Evolutionary conservation across 2,329 filamentous ascomycete species (phyloP), one percentile per base, ranked within the genome.

Genomic region (Macrophomina pseudophaseolina): DNA sequence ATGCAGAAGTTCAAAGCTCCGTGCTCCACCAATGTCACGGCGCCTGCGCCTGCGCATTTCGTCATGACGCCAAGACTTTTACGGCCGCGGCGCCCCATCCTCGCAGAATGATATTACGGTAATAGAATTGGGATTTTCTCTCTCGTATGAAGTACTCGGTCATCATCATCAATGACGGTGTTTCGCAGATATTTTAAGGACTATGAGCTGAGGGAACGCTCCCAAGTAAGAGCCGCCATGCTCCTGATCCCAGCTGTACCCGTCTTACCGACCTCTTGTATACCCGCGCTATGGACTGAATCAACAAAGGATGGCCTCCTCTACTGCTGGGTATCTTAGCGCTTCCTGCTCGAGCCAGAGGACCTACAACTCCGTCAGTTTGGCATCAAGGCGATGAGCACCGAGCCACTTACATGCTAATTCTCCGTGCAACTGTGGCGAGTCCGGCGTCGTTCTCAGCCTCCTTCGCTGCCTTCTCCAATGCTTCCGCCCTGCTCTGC

Each of bases 371-470:
- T 14, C n/a, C 4, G 54, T 66, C 12, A 66, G 46, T 30, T 9
- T 2, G 35, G 38, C 23, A 46, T 12, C 16, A 18, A 9, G 14
- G 0, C 23, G 7, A 9, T 14, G 3, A n/a, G 7, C 7, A n/a
- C 8, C 2, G 14, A 23, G 8, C 14, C 16, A 79, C 92, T 92
- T 83, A 98, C 95, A 96, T 97, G 90, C 93, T 97, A 74, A 99
- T 91, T 78, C 94, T 88, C 80, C 95, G 87, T 32, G 93, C 95
- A 68, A 99, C 88, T 69, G 91, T 90, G 73, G 94, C 92, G 74
- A 99, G 80, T 74, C 92, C 91, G 76, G 89, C 88, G 75, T 98
- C 95, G 76, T 97, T 97, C 71, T 97, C 94, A 23, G 95, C 95
- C 71, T 97, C 94, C 68, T 90, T 87, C 49, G 88, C 89, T 2